phyloP scores from a whole-genome alignment of 495 filamentous ascomycete species.

The Glarea lozoyensis region DNA sequence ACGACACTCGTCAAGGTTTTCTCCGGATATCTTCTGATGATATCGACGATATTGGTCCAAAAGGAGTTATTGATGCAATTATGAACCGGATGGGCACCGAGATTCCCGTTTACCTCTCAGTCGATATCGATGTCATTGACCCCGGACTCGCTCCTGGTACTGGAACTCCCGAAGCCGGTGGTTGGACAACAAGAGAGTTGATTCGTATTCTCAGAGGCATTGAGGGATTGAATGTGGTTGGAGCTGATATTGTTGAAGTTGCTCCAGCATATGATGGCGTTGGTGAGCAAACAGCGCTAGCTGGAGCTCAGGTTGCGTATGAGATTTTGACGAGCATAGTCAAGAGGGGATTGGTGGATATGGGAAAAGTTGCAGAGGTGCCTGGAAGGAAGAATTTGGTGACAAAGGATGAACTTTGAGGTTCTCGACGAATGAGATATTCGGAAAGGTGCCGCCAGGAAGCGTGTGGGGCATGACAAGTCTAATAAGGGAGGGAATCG shows the following conservation, averaged over 20 bases:
- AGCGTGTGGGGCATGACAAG: too few species aligned
- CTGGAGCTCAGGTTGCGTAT: constrained; percentile 73
- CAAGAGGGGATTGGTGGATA: not conserved
- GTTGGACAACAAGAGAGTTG: constrained; percentile 66
- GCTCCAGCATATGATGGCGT: constrained; percentile 77
- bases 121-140: constrained; percentile 72
- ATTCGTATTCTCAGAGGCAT: constrained; percentile 61
- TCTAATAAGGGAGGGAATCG: too few species aligned
- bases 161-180: constrained; percentile 65
- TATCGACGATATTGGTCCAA: constrained; percentile 56
- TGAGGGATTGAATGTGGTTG: constrained; percentile 61
- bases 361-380: not conserved
- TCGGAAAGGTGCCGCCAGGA: too few species aligned
- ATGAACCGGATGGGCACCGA: constrained; percentile 49
- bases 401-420: not conserved
- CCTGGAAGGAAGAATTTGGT: not conserved
- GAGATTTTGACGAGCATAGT: constrained; percentile 42
- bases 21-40: constrained; percentile 57
- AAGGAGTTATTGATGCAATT: constrained; percentile 50
- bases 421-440: too few species aligned
- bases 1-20: constrained; percentile 55
- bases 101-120: constrained; percentile 59
- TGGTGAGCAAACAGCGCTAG: constrained; percentile 76
- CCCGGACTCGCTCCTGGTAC: constrained; percentile 64
- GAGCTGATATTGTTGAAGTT: constrained; percentile 78